Conservation (phyloP, 441 rosid species). For the Arabidopsis lyrata region DNA sequence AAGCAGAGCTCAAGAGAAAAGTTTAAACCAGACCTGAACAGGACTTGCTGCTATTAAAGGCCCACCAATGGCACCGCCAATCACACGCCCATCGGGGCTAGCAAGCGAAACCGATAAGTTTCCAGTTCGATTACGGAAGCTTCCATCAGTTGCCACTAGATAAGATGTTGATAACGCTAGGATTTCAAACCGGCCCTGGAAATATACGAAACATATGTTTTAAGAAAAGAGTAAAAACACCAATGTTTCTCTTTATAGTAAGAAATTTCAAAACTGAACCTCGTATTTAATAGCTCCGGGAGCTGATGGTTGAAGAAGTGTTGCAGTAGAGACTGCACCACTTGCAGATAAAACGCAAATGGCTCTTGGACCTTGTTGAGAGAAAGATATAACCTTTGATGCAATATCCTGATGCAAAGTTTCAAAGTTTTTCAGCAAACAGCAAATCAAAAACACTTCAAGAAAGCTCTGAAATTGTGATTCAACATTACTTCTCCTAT, state of each 20-base stretch:
- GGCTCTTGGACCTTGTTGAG: slow-evolving; percentile 87
- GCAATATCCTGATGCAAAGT: slow-evolving; percentile 71
- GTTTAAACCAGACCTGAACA: slow-evolving; percentile 71
- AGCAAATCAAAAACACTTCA: slow-evolving; percentile 32
- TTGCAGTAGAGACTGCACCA: slow-evolving; percentile 75
- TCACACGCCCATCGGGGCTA: slow-evolving; percentile 91
- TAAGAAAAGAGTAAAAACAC: background rate
- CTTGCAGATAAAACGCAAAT: slow-evolving; percentile 67
- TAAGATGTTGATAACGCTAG: slow-evolving; percentile 80
- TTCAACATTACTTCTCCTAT: slow-evolving; percentile 80
- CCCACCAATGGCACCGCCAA: slow-evolving; percentile 92
- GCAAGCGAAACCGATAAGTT: slow-evolving; percentile 86
- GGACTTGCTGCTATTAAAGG: slow-evolving; percentile 87
- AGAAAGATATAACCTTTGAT: slow-evolving; percentile 74
- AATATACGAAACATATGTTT: slow-evolving; percentile 15
- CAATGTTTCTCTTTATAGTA: background rate
- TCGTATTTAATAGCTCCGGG: slow-evolving; percentile 77
- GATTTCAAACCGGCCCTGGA: slow-evolving; percentile 89
- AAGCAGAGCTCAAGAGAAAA: background rate
- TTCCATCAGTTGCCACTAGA: slow-evolving; percentile 54
- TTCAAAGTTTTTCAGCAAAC: slow-evolving; percentile 13
- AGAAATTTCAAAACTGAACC: slow-evolving; percentile 44
- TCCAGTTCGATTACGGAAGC: slow-evolving; percentile 67
- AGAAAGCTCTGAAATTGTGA: slow-evolving; percentile 9
- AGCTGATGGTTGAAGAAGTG: slow-evolving; percentile 66